Base-by-base conservation (phyloP, 352 stramenopile species). In the Phytopythium cucurbitacearum region DNA sequence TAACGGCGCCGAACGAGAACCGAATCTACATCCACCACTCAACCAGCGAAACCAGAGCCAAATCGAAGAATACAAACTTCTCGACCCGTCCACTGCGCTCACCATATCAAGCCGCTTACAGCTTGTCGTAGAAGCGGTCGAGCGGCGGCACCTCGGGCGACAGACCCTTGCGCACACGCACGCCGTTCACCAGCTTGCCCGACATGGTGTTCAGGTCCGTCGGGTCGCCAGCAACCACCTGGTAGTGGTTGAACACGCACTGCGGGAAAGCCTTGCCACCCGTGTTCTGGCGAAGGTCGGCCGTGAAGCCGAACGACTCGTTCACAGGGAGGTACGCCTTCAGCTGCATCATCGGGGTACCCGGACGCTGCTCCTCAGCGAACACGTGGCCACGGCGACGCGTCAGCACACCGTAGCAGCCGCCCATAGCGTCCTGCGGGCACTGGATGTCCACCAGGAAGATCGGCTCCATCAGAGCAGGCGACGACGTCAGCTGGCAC, bases 271-370 rank as follows among this genome's bases (percentile, higher is more conserved):
- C 97, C 92, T 99, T 99, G 80, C 97, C 97, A 67, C 96, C 97
- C 15, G 97, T 99, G 79, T 97, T 90, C 51, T 97, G 96, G 81
- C 97, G 95, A 46, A 99, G 82, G 69, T 98, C 96, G 53, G 92
- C 95, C 48, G 96, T 99, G 92, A 99, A 99, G 63, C 97, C 97
- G 74, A 99, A 99, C 48, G 97, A 99, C 81, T 99, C 97, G 87
- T 98, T 98, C 34, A 99, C 97, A 65, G 97, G 97, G 67, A 99
- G 73, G 89, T 99, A 99, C 40, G 97, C 97, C 84, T 99, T 98
- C 44, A 99, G 84, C 71, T 98, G 96, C 86, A 99, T 98, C 87
- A 98, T 97, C 36, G 97, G 97, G 57, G 97, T 99, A 80, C 97
- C 97, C 45, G 95, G 95, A 63, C 91, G 91, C 79, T 99, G 96